Conservation (phyloP, 108 stramenopile genomes). For the Cyclotella atomus region DNA sequence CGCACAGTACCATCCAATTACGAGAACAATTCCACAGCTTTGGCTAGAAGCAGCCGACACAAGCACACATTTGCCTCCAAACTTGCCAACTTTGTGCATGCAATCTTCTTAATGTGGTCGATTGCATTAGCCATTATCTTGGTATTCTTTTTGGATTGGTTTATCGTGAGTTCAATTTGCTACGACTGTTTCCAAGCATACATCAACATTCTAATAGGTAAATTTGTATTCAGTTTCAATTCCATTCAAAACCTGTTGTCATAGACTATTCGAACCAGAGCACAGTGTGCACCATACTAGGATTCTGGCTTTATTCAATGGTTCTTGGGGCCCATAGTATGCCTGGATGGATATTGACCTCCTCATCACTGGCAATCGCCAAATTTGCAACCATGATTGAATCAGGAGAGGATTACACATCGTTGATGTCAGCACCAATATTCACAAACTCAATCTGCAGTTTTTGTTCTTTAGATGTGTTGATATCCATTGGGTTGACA, state of each 20-base stretch:
- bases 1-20: too few relatives aligned
- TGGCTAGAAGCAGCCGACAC: neutral
- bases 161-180: neutral
- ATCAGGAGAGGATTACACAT: neutral
- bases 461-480: neutral
- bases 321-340: conserved; percentile 9
- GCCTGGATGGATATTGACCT: conserved; percentile 24
- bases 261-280: conserved; percentile 10
- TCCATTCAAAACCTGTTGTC: neutral
- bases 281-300: conserved; percentile 20
- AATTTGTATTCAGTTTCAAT: neutral
- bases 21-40: too few relatives aligned
- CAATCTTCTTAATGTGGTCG: conserved; percentile 24
- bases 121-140: conserved; percentile 25
- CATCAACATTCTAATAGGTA: too few relatives aligned
- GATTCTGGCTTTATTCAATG: conserved; percentile 22
- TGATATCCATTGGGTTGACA: neutral
- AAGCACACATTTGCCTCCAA: neutral
- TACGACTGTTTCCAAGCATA: neutral
- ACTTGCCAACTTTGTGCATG: conserved; percentile 7
- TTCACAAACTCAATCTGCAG: too few relatives aligned
- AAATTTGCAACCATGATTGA: neutral
- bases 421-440: neutral
- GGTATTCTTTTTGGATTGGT: conserved; percentile 30
- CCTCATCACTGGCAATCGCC: conserved; percentile 3